These are phyloP conservation scores for Hibiscus trionum DNA, from an alignment of 345 rosid genomes.

Conservation along the genomic window DNA sequence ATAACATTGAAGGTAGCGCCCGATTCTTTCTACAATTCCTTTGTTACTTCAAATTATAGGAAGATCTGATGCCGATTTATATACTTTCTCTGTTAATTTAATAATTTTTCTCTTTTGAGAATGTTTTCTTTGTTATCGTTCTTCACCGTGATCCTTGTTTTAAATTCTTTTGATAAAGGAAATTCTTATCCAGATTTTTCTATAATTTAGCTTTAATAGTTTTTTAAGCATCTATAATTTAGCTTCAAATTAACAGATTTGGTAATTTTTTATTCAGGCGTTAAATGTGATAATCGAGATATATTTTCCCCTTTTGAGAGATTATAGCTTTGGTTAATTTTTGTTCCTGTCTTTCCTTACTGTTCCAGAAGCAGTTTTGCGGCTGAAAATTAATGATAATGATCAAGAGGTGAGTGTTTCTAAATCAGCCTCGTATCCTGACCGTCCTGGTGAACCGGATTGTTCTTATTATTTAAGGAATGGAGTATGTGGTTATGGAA, in stretches of 20 bases:
- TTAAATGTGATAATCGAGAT: background rate
- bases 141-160: background rate
- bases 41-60: background rate
- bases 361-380: constrained; percentile 38
- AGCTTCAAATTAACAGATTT: background rate
- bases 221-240: constrained; percentile 21
- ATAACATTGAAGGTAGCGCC: constrained; percentile 51
- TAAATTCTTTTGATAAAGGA: background rate
- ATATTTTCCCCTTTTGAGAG: constrained; percentile 11
- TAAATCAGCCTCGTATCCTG: constrained; percentile 25
- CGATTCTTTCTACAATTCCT: background rate
- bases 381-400: constrained; percentile 45
- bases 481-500: constrained; percentile 67
- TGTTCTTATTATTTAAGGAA: constrained; percentile 55
- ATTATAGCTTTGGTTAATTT: constrained; percentile 10
- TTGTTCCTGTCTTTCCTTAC: background rate
- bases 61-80: constrained; percentile 6
- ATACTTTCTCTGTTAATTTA: background rate
- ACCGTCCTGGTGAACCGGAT: constrained; percentile 69
- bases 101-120: background rate
- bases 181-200: background rate
- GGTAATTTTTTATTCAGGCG: background rate
- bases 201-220: background rate
- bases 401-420: background rate
- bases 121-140: background rate